A percentile compares a stretch with the other conserved stretches of the same genome.
These are phyloP conservation scores for Nannizziopsis barbatae DNA, from an alignment of 2,329 filamentous ascomycete species.

Conservation along the genomic window DNA sequence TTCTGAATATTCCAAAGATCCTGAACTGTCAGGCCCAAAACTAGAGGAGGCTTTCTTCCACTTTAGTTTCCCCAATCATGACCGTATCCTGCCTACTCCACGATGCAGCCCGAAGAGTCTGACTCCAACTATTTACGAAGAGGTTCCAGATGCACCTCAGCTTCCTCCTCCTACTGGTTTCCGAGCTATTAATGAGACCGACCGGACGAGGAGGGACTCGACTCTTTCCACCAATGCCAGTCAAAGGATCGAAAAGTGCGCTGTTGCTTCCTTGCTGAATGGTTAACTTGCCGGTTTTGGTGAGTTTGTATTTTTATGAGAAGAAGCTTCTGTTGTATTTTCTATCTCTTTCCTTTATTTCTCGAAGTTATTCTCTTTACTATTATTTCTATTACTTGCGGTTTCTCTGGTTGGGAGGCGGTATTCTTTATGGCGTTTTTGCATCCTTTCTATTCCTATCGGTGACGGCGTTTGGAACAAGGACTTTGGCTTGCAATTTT, in stretches of 20 bases:
- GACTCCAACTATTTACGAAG: conserved; percentile 13
- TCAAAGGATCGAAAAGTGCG: conserved; percentile 17
- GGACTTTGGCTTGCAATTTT: no score
- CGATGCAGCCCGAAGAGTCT: conserved; percentile 16
- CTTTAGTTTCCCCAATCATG: conserved; percentile 4
- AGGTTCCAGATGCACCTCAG: not conserved
- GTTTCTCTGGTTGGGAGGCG: no score
- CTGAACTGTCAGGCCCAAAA: conserved; percentile 14
- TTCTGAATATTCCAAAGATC: conserved; percentile 47
- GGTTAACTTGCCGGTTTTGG: conserved; percentile 12
- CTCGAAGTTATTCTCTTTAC: not conserved
- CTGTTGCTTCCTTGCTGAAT: conserved; percentile 20
- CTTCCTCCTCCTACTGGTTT: conserved; percentile 4
- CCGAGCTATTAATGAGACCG: conserved; percentile 9
- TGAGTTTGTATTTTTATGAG: not conserved
- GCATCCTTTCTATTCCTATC: no score
- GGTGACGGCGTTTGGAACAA: no score
- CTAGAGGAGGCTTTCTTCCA: conserved; percentile 20
- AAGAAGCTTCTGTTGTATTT: no score
- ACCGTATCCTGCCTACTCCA: conserved; percentile 17
- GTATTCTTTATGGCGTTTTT: no score
- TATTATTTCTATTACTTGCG: not conserved
- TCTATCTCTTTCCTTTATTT: not conserved
- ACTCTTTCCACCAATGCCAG: conserved; percentile 3
- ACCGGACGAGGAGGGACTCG: not conserved